phyloP scores from a whole-genome alignment of 2,329 filamentous ascomycete species.

The Xylaria sp. region DNA sequence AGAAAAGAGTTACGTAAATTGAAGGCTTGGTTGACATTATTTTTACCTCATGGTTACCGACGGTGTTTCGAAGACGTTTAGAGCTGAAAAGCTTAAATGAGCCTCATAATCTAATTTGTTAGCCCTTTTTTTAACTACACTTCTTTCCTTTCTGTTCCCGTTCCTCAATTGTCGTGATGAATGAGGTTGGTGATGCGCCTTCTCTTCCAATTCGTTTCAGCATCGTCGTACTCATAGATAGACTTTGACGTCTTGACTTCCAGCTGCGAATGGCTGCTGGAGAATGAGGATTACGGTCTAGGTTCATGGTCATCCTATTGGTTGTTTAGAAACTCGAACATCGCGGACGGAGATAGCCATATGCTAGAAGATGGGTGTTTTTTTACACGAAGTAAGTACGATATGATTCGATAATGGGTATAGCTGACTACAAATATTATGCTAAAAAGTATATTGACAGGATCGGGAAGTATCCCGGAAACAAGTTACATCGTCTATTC shows the following conservation, averaged over 20 bases:
- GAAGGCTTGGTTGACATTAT: conserved; percentile 12
- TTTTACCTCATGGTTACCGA: conserved; percentile 16
- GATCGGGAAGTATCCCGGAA: conserved; percentile 6
- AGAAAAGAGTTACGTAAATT: conserved; percentile 30
- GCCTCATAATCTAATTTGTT: neutral
- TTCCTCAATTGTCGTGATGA: neutral
- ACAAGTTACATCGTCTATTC: conserved; percentile 17
- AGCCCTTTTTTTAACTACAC: conserved; percentile 24
- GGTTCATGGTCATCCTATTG: neutral
- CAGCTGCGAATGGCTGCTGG: too few relatives aligned
- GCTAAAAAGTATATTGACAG: conserved; percentile 28
- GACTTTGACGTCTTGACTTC: neutral
- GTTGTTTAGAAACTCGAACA: neutral
- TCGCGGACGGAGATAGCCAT: neutral
- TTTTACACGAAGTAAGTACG: neutral
- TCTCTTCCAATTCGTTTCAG: neutral
- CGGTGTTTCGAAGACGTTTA: neutral
- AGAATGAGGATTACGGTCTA: too few relatives aligned
- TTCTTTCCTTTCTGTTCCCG: neutral
- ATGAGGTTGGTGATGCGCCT: too few relatives aligned
- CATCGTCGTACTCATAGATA: neutral
- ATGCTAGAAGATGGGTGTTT: neutral
- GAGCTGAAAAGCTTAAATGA: too few relatives aligned
- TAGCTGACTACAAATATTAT: conserved; percentile 29
- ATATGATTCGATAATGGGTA: conserved; percentile 20